These are phyloP conservation scores for Funneliformis geosporum DNA, from an alignment of 192 early-diverging fungal genomes.

Conservation along the genomic window DNA sequence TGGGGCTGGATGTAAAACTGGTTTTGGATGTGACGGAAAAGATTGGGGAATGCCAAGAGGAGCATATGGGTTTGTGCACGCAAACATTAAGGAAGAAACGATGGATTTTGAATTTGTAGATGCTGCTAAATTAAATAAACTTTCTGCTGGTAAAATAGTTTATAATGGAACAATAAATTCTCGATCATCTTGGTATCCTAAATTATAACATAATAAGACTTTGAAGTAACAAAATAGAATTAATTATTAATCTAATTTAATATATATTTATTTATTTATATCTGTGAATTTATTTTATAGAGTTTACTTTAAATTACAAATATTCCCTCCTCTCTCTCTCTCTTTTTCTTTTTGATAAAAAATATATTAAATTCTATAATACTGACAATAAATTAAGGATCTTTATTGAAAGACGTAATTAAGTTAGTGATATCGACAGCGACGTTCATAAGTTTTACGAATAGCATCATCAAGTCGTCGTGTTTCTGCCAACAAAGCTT, in stretches of 20 bases:
- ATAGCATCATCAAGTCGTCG: neutral
- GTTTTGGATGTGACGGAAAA: neutral
- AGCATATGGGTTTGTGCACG: slow-evolving; percentile 21
- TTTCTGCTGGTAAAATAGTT: slow-evolving; percentile 1
- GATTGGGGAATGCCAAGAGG: slow-evolving; percentile 22
- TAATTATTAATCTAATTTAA: neutral
- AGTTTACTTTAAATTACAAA: no score
- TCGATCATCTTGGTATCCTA: slow-evolving; percentile 12
- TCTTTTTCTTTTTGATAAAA: no score
- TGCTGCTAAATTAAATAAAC: neutral
- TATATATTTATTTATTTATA: no score
- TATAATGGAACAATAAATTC: neutral
- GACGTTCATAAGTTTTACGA: slow-evolving; percentile 7
- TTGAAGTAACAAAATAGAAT: neutral
- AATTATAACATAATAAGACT: neutral
- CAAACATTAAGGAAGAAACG: neutral
- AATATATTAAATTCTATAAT: no score
- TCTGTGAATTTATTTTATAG: no score
- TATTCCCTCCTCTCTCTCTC: no score
- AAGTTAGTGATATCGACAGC: neutral
- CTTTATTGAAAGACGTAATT: no score
- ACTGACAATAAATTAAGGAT: no score
- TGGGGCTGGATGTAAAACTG: slow-evolving; percentile 16
- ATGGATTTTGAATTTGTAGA: slow-evolving; percentile 25
- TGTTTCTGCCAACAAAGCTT: slow-evolving; percentile 9